Conservation (phyloP, 495 filamentous ascomycete species). For the Clavariopsis aquatica region DNA sequence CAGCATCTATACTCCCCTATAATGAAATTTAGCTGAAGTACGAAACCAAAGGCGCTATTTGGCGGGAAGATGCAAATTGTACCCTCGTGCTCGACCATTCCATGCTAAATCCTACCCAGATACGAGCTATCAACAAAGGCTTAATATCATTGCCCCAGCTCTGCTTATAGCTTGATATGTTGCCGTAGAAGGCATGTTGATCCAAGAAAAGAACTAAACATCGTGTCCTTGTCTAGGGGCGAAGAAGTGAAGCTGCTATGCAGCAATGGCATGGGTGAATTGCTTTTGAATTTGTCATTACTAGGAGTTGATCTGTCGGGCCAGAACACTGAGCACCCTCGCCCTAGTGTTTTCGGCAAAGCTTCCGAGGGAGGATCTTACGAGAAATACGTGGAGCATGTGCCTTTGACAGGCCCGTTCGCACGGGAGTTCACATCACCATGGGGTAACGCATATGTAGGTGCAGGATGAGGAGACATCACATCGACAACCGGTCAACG, state of each 20-base stretch:
- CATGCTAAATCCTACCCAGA: too few relatives aligned
- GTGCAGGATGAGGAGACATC: not conserved
- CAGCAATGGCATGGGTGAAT: not conserved
- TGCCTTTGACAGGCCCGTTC: not conserved
- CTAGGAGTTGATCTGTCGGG: not conserved
- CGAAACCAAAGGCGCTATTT: too few relatives aligned
- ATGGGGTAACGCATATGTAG: not conserved
- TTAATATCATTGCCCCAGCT: not conserved
- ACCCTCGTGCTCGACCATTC: too few relatives aligned
- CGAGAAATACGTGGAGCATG: constrained; percentile 1
- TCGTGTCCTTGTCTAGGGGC: not conserved
- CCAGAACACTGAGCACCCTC: not conserved
- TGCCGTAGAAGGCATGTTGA: not conserved
- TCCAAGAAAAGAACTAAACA: not conserved
- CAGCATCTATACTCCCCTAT: too few relatives aligned
- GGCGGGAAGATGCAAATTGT: too few relatives aligned
- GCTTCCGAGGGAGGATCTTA: not conserved
- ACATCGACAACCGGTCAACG: constrained; percentile 9
- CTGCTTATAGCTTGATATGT: not conserved
- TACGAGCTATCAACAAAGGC: too few relatives aligned
- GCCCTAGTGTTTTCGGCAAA: not conserved
- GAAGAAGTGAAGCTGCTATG: constrained; percentile 2
- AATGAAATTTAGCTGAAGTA: too few relatives aligned
- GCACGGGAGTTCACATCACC: constrained; percentile 5
- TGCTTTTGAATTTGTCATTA: not conserved